Evolutionary conservation across 169 alveolate genomes (phyloP), one percentile per base, ranked within the genome.

Genomic region (Besnoitia besnoiti): DNA sequence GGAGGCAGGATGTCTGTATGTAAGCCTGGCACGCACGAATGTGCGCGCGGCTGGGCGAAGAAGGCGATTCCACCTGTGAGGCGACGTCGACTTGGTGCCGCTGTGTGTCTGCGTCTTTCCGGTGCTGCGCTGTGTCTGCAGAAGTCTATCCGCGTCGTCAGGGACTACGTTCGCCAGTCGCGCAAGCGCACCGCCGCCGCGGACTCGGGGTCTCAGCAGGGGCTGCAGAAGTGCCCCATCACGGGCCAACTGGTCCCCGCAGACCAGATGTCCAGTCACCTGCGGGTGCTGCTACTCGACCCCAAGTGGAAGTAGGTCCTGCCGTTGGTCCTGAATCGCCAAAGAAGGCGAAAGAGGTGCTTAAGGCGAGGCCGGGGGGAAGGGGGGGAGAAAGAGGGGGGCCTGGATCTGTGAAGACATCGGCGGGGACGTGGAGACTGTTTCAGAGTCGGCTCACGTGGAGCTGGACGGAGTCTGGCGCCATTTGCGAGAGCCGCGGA

Each of bases 281-380:
- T 98, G 93, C 96, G 97, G 88, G 95, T 98, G 39, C 97, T 98
- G 90, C 96, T 99, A 85, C 96, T 99, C 89, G 99, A 99, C 80
- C 99, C 99, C 50, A 98, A 98, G 94, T 99, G 99, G 99, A 98
- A 98, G 97, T 97, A 96, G 40, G 97, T 76, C 85, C 24, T n/a
- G n/a, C n/a, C n/a, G n/a, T n/a, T 61, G 30, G 30, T 61, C n/a
- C 76, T 30, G 30, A 30, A 61, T 61, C 76, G 30, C 30, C 76
- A 61, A 30, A 61, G 30, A 30, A 61, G 30, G 76, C 30, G 30
- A 61, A 61, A 30, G 30, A 30, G 76, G n/a, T 61, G 76, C 30
- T 61, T 61, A 30, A 30, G 76, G 30, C 76, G 76, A 30, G 30
- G 30, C 30, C 30, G n/a, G 30, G 76, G 30, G 76, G 76, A 30